phyloP scores from a whole-genome alignment of 495 filamentous ascomycete genomes.

The Penicillium pancosmium region DNA sequence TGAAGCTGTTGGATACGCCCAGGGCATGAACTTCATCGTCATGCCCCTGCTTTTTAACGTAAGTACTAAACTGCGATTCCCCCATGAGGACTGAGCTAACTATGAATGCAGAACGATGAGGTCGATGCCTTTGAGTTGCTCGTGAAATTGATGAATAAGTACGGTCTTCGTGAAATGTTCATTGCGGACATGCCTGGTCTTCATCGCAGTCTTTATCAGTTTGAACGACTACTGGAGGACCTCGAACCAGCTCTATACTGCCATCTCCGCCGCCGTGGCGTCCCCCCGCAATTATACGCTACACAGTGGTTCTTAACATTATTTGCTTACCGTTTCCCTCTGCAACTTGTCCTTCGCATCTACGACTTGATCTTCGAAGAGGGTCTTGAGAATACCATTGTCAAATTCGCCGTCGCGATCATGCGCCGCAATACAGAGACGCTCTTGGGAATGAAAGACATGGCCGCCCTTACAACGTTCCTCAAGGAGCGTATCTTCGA shows the following conservation, averaged over 20 bases:
- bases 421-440: slow-evolving; percentile 89
- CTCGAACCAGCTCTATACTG: slow-evolving; percentile 93
- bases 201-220: slow-evolving; percentile 91
- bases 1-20: slow-evolving; percentile 92
- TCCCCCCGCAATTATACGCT: slow-evolving; percentile 90
- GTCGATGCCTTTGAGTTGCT: slow-evolving; percentile 95
- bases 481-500: slow-evolving; percentile 94
- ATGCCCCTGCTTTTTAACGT: slow-evolving; percentile 98
- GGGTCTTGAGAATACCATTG: slow-evolving; percentile 83
- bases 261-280: slow-evolving; percentile 84
- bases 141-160: slow-evolving; percentile 95
- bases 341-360: slow-evolving; percentile 93
- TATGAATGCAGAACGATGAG: slow-evolving; percentile 78
- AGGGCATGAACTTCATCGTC: slow-evolving; percentile 98
- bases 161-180: slow-evolving; percentile 90
- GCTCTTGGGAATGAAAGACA: slow-evolving; percentile 87
- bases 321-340: slow-evolving; percentile 97
- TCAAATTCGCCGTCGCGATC: slow-evolving; percentile 90
- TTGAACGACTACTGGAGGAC: slow-evolving; percentile 93
- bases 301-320: slow-evolving; percentile 99
- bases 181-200: slow-evolving; percentile 95
- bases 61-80: slow-evolving; percentile 33
- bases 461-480: slow-evolving; percentile 82
- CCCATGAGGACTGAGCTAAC: not conserved
- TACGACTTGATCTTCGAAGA: slow-evolving; percentile 97